phyloP scores from a whole-genome alignment of 805 yeast species.

The Candida railenensis region DNA sequence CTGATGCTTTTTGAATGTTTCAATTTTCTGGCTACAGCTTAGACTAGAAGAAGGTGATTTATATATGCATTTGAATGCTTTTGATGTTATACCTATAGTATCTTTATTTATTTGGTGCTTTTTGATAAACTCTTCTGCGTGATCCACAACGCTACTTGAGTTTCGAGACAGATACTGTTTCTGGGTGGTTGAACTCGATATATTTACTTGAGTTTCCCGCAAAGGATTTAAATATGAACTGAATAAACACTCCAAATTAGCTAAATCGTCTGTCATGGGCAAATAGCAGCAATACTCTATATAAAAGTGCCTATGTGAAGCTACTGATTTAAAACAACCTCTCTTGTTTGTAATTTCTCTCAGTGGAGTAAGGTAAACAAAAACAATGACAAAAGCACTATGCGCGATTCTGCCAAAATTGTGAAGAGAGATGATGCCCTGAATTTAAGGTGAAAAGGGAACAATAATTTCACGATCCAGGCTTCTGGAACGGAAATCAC shows the following conservation, averaged over 20 bases:
- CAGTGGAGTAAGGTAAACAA: neutral
- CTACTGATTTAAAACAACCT: no score
- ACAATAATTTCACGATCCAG: no score
- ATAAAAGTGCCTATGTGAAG: no score
- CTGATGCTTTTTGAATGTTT: constrained; percentile 25
- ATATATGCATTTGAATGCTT: constrained; percentile 19
- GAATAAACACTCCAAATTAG: constrained; percentile 3
- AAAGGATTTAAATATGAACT: constrained; percentile 9
- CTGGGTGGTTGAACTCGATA: neutral
- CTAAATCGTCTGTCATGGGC: neutral
- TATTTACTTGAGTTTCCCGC: constrained; percentile 6
- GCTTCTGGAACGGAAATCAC: no score
- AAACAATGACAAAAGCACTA: neutral
- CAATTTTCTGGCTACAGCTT: neutral
- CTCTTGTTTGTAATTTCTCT: neutral
- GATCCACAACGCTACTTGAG: constrained; percentile 10
- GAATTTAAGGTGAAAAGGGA: neutral
- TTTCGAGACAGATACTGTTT: constrained; percentile 9
- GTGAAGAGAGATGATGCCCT: no score
- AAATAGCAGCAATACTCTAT: neutral
- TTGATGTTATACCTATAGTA: constrained; percentile 6
- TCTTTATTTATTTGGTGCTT: constrained; percentile 3
- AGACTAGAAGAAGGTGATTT: neutral
- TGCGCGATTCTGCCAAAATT: neutral
- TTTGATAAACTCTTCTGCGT: constrained; percentile 7